phyloP scores from a whole-genome alignment of 2,329 filamentous ascomycete species.

The Trichoderma guizhouense region DNA sequence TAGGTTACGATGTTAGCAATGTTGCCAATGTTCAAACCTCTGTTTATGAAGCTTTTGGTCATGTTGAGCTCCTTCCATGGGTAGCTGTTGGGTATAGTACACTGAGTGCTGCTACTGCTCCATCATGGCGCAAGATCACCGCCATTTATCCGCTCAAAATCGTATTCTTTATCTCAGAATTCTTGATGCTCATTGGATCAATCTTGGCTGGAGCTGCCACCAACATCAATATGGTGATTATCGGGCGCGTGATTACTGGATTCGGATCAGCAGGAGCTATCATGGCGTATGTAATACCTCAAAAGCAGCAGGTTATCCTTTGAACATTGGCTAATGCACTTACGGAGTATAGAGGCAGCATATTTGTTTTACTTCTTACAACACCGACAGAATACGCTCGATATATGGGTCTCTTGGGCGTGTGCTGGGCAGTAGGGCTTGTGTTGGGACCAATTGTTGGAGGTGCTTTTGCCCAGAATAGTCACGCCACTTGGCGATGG shows the following conservation, averaged over 20 bases:
- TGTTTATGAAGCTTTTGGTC: constrained; percentile 50
- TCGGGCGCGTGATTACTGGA: constrained; percentile 26
- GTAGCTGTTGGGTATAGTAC: constrained; percentile 28
- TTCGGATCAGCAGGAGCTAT: not conserved
- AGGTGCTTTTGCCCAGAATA: constrained; percentile 34
- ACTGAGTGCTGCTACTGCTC: constrained; percentile 31
- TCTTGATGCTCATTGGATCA: not conserved
- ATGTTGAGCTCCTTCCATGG: constrained; percentile 39
- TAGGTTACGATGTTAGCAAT: constrained; percentile 43
- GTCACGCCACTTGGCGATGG: constrained; percentile 39
- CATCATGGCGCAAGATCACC: constrained; percentile 28
- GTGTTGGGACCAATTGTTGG: constrained; percentile 26
- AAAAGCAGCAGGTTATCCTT: not conserved
- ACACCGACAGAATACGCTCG: constrained; percentile 22
- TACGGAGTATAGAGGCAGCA: not conserved
- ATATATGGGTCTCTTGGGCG: constrained; percentile 28
- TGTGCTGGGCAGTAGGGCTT: constrained; percentile 26
- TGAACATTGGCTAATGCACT: not conserved
- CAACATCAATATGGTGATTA: constrained; percentile 30
- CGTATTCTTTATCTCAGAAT: constrained; percentile 24
- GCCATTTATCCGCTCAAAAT: constrained; percentile 28
- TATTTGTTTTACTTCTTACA: not conserved
- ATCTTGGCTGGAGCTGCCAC: constrained; percentile 29
- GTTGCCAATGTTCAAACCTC: constrained; percentile 55
- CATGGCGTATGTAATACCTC: not conserved